phyloP scores from a whole-genome alignment of 345 rosid genomes.

The Populus pruinosa region DNA sequence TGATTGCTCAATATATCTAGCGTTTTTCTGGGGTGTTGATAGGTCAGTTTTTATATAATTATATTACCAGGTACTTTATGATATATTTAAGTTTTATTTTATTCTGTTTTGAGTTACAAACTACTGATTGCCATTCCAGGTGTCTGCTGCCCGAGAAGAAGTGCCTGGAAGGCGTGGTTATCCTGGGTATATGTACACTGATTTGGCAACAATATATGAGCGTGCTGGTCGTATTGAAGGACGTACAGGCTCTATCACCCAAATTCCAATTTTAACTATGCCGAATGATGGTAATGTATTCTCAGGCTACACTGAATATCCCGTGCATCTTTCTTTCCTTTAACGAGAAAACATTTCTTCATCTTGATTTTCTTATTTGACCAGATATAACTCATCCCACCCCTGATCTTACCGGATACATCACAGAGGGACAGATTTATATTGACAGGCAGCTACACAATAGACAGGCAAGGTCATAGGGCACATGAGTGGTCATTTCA shows the following conservation, averaged over 20 bases:
- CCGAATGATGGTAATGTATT: slow-evolving; percentile 82
- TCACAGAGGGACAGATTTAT: slow-evolving; percentile 94
- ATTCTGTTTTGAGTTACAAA: slow-evolving; percentile 3
- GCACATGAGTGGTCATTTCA: neutral
- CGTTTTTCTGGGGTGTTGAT: neutral
- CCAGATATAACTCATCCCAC: slow-evolving; percentile 98
- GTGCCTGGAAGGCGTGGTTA: slow-evolving; percentile 99
- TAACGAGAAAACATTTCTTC: neutral
- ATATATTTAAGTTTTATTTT: neutral
- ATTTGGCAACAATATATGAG: slow-evolving; percentile 96
- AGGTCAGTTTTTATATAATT: neutral
- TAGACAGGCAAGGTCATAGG: slow-evolving; percentile 56
- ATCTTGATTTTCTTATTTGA: slow-evolving; percentile 4
- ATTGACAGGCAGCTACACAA: slow-evolving; percentile 80
- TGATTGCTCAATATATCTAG: neutral
- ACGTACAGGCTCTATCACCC: slow-evolving; percentile 93
- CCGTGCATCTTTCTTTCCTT: slow-evolving; percentile 3
- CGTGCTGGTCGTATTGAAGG: slow-evolving; percentile 99
- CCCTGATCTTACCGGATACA: slow-evolving; percentile 98
- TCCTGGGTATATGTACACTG: slow-evolving; percentile 99
- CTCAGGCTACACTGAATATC: slow-evolving; percentile 2
- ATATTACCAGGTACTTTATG: neutral
- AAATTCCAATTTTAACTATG: slow-evolving; percentile 98
- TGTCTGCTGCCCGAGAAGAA: slow-evolving; percentile 99
- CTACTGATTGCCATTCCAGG: slow-evolving; percentile 47